Conservation (phyloP, 2,329 filamentous ascomycete species). For the Piedraia hortae region DNA sequence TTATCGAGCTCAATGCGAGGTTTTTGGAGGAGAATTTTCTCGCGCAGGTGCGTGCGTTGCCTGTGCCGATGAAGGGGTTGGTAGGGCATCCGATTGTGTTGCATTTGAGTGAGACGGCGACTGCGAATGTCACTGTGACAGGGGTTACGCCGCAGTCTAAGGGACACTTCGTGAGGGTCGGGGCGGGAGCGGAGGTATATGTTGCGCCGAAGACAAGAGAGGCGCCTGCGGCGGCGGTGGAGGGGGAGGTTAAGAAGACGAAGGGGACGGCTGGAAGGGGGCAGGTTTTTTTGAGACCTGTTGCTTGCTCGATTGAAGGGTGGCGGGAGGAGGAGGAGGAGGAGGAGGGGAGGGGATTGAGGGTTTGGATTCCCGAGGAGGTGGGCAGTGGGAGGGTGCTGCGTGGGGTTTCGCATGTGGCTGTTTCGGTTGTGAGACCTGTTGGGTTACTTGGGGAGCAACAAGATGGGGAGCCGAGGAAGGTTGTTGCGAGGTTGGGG, state of each 20-base stretch:
- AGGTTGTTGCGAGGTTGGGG: conserved; percentile 46
- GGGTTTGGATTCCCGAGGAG: conserved; percentile 66
- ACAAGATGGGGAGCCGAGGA: conserved; percentile 32
- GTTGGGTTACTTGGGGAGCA: conserved; percentile 39
- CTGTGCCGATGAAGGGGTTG: conserved; percentile 36
- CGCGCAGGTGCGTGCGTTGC: conserved; percentile 73
- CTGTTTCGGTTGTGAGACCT: conserved; percentile 67
- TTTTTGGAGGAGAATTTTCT: conserved; percentile 87
- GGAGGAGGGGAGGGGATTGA: conserved; percentile 8
- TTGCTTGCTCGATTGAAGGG: too few relatives aligned
- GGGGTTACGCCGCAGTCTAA: conserved; percentile 43
- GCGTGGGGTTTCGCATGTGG: conserved; percentile 50
- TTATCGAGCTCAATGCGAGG: conserved; percentile 87
- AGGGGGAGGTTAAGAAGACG: conserved; percentile 24
- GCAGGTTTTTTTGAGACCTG: too few relatives aligned
- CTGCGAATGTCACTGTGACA: conserved; percentile 67
- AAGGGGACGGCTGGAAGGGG: too few relatives aligned
- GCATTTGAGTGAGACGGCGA: conserved; percentile 83
- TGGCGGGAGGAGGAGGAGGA: too few relatives aligned
- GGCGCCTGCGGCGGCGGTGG: too few relatives aligned
- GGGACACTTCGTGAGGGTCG: conserved; percentile 67
- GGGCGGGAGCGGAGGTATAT: conserved; percentile 83
- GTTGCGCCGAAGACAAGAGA: conserved; percentile 80
- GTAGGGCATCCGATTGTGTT: conserved; percentile 58
- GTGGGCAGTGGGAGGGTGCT: too few relatives aligned